These are phyloP conservation scores for Nemania bipapillata DNA, from an alignment of 2,329 filamentous ascomycete genomes.

Conservation along the genomic window DNA sequence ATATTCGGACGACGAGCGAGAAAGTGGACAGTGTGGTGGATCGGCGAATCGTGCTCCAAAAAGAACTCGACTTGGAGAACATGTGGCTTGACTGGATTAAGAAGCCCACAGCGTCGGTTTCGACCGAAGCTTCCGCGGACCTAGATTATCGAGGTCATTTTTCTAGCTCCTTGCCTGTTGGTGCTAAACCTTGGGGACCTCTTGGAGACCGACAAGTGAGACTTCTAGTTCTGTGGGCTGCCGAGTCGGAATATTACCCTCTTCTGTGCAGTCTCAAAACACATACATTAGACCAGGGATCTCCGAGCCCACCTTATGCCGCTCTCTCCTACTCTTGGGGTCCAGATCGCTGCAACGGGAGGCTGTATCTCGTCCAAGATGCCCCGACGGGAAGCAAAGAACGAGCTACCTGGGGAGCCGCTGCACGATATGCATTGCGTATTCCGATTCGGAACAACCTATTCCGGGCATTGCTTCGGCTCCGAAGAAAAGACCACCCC, in stretches of 20 bases:
- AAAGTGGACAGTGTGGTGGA: background rate
- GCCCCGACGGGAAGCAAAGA: background rate
- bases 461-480: background rate
- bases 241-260: background rate
- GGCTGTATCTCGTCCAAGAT: background rate
- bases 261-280: background rate
- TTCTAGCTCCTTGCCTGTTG: background rate
- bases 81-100: background rate
- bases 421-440: background rate
- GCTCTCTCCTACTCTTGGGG: background rate
- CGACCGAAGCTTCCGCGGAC: background rate
- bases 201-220: background rate
- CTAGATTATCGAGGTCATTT: background rate
- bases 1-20: background rate
- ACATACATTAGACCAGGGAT: background rate
- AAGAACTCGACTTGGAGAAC: background rate
- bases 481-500: background rate
- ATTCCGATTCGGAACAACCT: slow-evolving; percentile 1
- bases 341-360: background rate
- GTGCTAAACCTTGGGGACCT: no score
- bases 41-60: background rate
- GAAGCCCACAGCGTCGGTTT: background rate
- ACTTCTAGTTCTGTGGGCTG: background rate
- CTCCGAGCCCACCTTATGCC: background rate
- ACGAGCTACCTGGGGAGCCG: background rate